Percentiles rank a stretch among this genome's conserved stretches.
Evolutionary conservation across 345 rosid species (phyloP).

Genomic region (Boechera retrofracta): DNA sequence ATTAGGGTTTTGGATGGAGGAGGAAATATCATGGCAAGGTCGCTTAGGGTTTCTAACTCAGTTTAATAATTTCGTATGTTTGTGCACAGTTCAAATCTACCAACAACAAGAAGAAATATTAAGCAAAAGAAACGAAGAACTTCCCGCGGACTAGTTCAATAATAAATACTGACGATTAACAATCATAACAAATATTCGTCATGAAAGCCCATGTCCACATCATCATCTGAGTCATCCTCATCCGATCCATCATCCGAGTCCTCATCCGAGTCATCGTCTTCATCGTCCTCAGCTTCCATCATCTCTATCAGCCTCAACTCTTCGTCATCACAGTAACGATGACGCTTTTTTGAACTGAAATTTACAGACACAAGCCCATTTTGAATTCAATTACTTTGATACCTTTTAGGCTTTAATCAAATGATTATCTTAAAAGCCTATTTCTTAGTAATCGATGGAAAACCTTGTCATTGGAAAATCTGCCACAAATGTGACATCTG

Average conservation of each 20-base stretch:
- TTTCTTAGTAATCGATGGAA: not conserved
- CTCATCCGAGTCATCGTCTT: not conserved
- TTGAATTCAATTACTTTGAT: not conserved
- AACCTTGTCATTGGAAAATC: constrained; percentile 58
- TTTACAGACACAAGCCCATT: not conserved
- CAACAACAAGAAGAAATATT: not conserved
- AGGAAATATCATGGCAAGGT: not conserved
- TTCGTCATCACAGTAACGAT: constrained; percentile 16
- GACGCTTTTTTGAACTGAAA: constrained; percentile 18
- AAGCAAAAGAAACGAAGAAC: not conserved
- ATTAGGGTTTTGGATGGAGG: not conserved
- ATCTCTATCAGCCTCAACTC: constrained; percentile 40
- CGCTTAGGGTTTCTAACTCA: constrained; percentile 6
- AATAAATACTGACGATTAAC: not conserved
- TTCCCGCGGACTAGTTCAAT: not conserved
- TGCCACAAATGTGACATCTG: constrained; percentile 69
- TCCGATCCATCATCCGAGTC: not conserved
- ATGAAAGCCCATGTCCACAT: not conserved
- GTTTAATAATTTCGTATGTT: not conserved
- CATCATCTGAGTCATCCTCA: not conserved
- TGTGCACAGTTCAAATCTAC: constrained; percentile 1
- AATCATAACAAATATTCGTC: not conserved
- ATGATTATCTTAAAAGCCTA: not conserved
- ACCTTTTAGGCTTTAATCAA: not conserved
- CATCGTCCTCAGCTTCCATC: constrained; percentile 32